Base-by-base conservation (phyloP, 306 rosid genomes). In the Astragalus glycyphyllos region DNA sequence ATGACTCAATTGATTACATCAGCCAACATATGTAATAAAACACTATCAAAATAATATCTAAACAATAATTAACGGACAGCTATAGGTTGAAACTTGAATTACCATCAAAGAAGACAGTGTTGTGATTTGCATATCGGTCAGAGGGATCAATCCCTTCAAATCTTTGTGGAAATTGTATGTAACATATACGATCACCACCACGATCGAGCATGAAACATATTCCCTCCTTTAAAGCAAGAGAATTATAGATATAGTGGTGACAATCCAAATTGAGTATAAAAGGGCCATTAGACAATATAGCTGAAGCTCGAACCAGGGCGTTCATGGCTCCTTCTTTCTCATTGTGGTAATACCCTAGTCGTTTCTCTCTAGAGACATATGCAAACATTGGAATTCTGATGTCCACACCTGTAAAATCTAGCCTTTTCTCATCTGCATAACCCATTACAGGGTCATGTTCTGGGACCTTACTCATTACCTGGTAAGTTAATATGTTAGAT, bases 271-370 rank as follows among this genome's bases (percentile, higher is more conserved):
- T 91, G 26, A 89, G 96, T 49, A 91, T 87, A 57, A 91, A 91
- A 1, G 97, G 83, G 0, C 97, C 97, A 20, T 91, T 91, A 3
- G 97, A 87, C 58, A 91, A 65, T 20, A 91, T 80, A 14, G 96
- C 96, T 0, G 97, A 89, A 40, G 97, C 97, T 81, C 97, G 80
- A 66, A 91, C 96, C 96, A 91, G 42, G 50, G 96, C 86, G 4
- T 91, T 91, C 97, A 91, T 91, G 71, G 97, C 97, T 63, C 97
- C 97, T 17, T 93, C 97, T 83, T 91, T 91, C 85, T 89, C 89
- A 85, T 91, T 85, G 74, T 89, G 97, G 72, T 91, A 96, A 44
- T 69, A 87, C 0, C 97, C 97, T 6, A 88, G 89, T 17, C 97
- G 77, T 58, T 89, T 91, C 75, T 91, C 97, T 68, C 97, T 79